Base-by-base conservation (phyloP, 768 basidiomycete genomes). In the Trametes gibbosa region DNA sequence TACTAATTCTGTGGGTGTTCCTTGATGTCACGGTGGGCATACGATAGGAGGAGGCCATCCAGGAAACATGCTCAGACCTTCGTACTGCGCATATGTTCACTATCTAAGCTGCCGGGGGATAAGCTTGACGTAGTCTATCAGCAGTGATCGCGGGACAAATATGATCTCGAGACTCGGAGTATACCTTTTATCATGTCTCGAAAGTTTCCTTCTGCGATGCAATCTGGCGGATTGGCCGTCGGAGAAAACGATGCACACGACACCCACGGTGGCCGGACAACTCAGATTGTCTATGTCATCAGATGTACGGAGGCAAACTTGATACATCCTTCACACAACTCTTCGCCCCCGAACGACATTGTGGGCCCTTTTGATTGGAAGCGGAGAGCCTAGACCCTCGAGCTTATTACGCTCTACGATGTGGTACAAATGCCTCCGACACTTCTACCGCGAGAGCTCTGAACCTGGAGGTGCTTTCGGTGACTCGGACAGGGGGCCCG, bases 371-470 rank as follows among this genome's bases (percentile, higher is more conserved):
- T n/a, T n/a, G n/a, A n/a, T n/a, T 13, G 42, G 19, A 27, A 53
- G 40, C 35, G 8, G 27, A 29, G 27, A 23, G 55, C 17, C 55
- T 42, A 24, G 46, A 47, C 19, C 24, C 45, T n/a, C 39, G 46
- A n/a, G 32, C 12, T 39, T 25, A 34, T 49, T 32, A 12, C 37
- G 25, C 21, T 17, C 40, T 46, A 23, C 35, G 46, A 7, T 27
- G 37, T 7, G 23, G 39, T 5, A 10, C 13, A 34, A 49, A 39
- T 32, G 37, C 27, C 27, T n/a, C 55, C 55, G 55, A 23, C 39
- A 32, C 47, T 56, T 56, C 55, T 56, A 49, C 55, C 55, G 55
- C 55, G 55, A 56, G 45, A 6, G 23, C 47, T 50, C 29, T 35
- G 19, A 37, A 23, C 12, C 16, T 25, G 23, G 34, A n/a, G 47